A percentile compares a stretch with the other conserved stretches of the same genome.
phyloP scores from a whole-genome alignment of 257 asterid genomes.

The Thymus quinquecostatus region DNA sequence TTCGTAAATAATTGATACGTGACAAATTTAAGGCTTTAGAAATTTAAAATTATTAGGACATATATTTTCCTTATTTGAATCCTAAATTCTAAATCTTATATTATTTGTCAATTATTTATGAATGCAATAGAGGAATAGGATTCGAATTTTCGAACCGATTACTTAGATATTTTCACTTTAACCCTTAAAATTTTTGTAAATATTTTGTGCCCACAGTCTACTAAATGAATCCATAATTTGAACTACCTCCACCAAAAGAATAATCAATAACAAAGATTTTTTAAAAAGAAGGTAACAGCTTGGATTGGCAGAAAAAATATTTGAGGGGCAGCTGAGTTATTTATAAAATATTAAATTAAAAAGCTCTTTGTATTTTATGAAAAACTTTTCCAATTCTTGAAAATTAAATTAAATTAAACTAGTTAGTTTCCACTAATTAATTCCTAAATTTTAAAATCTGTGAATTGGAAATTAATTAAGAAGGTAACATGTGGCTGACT shows the following conservation, averaged over 20 bases:
- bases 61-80: no score
- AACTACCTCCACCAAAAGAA: background rate
- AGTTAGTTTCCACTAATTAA: background rate
- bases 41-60: no score
- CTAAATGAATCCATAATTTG: background rate
- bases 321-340: background rate
- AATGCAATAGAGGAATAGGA: background rate
- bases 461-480: constrained; percentile 28
- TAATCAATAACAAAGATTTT: background rate
- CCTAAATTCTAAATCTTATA: no score
- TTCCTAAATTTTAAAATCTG: constrained; percentile 27
- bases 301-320: background rate
- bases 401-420: background rate
- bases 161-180: background rate
- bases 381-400: constrained; percentile 35
- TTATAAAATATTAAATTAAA: background rate
- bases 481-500: constrained; percentile 55
- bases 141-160: background rate
- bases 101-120: no score
- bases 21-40: no score
- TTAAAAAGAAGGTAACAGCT: background rate
- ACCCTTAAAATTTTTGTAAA: background rate
- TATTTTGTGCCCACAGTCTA: background rate
- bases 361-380: background rate
- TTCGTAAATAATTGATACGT: no score